Percentiles rank a stretch among this genome's conserved stretches.
phyloP scores from a whole-genome alignment of 2,329 filamentous ascomycete genomes.

The Cercospora janseana region DNA sequence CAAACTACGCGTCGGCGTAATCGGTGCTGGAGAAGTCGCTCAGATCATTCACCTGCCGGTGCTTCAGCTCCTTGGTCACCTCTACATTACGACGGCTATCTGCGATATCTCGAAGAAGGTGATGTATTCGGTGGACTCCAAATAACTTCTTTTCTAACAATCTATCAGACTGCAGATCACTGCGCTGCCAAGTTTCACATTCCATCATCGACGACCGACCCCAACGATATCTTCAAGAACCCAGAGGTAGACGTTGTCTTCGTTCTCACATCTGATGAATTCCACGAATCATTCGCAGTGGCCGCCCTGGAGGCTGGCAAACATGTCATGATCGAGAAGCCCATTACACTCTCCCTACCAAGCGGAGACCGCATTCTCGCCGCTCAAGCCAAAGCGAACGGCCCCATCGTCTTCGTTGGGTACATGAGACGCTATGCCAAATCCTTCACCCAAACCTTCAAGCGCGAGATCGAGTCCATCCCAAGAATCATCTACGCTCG shows the following conservation, averaged over 20 bases:
- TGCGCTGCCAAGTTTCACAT: slow-evolving; percentile 41
- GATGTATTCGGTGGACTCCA: background rate
- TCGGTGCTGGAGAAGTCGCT: slow-evolving; percentile 49
- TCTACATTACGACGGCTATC: slow-evolving; percentile 50
- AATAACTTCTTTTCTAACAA: background rate
- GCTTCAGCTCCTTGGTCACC: slow-evolving; percentile 45
- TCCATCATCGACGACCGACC: slow-evolving; percentile 37
- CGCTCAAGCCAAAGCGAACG: slow-evolving; percentile 48
- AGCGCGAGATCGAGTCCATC: slow-evolving; percentile 53
- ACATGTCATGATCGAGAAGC: slow-evolving; percentile 60
- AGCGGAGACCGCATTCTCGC: slow-evolving; percentile 50
- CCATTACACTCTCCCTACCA: slow-evolving; percentile 51
- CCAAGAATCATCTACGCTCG: slow-evolving; percentile 57
- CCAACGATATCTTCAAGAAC: slow-evolving; percentile 46
- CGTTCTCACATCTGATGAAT: slow-evolving; percentile 54
- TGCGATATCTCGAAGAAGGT: slow-evolving; percentile 53
- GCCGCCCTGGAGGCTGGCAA: slow-evolving; percentile 56
- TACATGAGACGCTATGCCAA: slow-evolving; percentile 62
- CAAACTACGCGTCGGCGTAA: slow-evolving; percentile 41
- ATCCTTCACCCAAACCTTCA: slow-evolving; percentile 53
- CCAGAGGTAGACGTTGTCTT: slow-evolving; percentile 55
- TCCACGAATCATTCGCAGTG: slow-evolving; percentile 54
- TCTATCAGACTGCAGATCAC: slow-evolving; percentile 35
- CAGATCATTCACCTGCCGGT: slow-evolving; percentile 54
- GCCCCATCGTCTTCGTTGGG: slow-evolving; percentile 56